Evolutionary conservation across 345 rosid species (phyloP).

Genomic region (Euphorbia tirucalli): DNA sequence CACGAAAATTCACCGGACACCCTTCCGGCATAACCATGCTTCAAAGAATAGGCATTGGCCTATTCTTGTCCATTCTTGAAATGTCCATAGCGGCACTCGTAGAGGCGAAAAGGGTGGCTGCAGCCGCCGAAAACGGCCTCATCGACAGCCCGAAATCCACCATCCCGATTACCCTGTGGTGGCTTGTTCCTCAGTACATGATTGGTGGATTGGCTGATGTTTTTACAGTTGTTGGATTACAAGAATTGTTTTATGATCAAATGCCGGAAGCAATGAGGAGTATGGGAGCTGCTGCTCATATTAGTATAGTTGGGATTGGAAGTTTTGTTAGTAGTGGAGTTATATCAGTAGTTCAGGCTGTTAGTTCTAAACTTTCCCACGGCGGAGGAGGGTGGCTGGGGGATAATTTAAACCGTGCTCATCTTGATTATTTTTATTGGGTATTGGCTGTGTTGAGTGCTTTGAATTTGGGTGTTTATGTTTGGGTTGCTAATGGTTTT

Average conservation of each 20-base stretch:
- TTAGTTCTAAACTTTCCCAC: constrained; percentile 35
- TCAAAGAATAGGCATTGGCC: constrained; percentile 74
- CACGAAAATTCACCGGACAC: constrained; percentile 55
- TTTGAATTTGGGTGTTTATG: constrained; percentile 46
- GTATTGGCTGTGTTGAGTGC: constrained; percentile 61
- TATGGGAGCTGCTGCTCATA: constrained; percentile 72
- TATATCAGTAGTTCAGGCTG: constrained; percentile 49
- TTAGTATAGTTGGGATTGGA: constrained; percentile 66
- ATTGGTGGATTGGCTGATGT: constrained; percentile 58
- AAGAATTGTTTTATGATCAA: constrained; percentile 85
- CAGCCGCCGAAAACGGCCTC: constrained; percentile 51
- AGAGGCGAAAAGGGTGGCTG: constrained; percentile 57
- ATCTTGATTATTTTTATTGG: constrained; percentile 68
- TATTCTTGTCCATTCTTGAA: constrained; percentile 53
- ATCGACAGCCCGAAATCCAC: constrained; percentile 46
- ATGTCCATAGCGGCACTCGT: constrained; percentile 62
- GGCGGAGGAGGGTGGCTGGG: constrained; percentile 51
- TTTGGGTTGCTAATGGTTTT: constrained; percentile 55
- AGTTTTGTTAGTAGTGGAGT: constrained; percentile 64
- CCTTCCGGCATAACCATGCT: constrained; percentile 75
- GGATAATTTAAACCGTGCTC: constrained; percentile 62
- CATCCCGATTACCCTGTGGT: constrained; percentile 72
- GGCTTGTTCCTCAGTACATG: constrained; percentile 84
- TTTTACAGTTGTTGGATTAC: constrained; percentile 73
- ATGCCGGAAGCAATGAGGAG: constrained; percentile 85